Percentiles rank a stretch among this genome's conserved stretches.
These are phyloP conservation scores for Setaria viridis DNA, from an alignment of 202 grass and related monocot species.

Conservation along the genomic window DNA sequence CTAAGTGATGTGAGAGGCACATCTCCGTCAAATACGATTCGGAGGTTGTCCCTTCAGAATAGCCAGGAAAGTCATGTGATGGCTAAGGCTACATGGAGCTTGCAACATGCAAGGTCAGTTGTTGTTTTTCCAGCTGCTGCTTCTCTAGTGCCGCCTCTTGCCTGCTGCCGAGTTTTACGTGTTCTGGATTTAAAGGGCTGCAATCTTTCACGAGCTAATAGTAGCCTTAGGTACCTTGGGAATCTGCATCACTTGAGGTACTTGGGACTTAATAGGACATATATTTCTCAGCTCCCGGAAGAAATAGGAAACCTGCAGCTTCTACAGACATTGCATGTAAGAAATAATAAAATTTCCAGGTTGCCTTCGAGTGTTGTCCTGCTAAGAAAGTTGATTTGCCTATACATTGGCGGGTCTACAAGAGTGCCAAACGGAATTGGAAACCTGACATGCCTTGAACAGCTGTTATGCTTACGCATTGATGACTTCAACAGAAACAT, in stretches of 20 bases:
- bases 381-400: not conserved
- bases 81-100: not conserved
- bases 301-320: not conserved
- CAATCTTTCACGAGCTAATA: not conserved
- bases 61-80: not conserved
- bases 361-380: not conserved
- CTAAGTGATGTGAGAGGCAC: not conserved
- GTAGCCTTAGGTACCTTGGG: not conserved
- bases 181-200: not conserved
- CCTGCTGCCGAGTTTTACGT: not conserved
- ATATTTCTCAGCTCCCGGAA: not conserved
- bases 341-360: rapidly evolving
- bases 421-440: not conserved
- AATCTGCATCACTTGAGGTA: not conserved
- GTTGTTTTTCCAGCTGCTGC: not conserved
- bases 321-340: not conserved
- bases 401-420: not conserved
- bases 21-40: not conserved
- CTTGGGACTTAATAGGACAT: not conserved
- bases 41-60: not conserved
- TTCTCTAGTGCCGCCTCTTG: not conserved
- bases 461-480: not conserved
- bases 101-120: slow-evolving; percentile 1
- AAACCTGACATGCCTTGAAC: not conserved
- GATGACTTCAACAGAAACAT: not conserved